phyloP scores from a whole-genome alignment of 2,329 filamentous ascomycete genomes.

The Calonectria montana region DNA sequence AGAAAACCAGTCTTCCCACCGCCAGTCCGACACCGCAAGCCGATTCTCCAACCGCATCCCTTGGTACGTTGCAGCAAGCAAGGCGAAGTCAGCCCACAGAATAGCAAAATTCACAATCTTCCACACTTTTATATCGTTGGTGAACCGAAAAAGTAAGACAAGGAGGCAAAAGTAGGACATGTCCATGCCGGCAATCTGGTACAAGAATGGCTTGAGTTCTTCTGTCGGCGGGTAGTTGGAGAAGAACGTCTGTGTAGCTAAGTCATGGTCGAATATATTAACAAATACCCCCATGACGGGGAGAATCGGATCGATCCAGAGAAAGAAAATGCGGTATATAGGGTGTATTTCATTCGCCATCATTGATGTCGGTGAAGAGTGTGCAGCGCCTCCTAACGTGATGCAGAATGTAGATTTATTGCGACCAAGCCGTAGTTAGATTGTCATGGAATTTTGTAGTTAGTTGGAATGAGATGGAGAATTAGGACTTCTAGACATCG shows the following conservation, averaged over 20 bases:
- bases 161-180: conserved; percentile 27
- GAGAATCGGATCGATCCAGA: conserved; percentile 37
- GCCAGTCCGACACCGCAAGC: conserved; percentile 25
- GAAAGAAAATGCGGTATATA: conserved; percentile 33
- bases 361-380: neutral
- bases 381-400: too few relatives aligned
- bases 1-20: conserved; percentile 32
- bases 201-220: conserved; percentile 30
- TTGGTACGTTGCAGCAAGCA: conserved; percentile 30
- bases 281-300: conserved; percentile 29
- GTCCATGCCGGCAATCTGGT: conserved; percentile 39
- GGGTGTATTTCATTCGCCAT: conserved; percentile 28
- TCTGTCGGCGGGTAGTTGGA: conserved; percentile 15
- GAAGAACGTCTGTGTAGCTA: conserved; percentile 29
- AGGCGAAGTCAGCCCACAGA: conserved; percentile 33
- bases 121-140: conserved; percentile 34
- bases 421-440: neutral
- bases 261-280: conserved; percentile 33
- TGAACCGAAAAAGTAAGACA: conserved; percentile 31
- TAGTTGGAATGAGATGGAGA: too few relatives aligned
- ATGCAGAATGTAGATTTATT: neutral
- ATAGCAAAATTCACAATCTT: conserved; percentile 35
- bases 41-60: conserved; percentile 24
- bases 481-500: neutral
- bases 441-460: neutral